Evolutionary conservation across 2,329 filamentous ascomycete genomes (phyloP).

Genomic region (Epichloe sp.): DNA sequence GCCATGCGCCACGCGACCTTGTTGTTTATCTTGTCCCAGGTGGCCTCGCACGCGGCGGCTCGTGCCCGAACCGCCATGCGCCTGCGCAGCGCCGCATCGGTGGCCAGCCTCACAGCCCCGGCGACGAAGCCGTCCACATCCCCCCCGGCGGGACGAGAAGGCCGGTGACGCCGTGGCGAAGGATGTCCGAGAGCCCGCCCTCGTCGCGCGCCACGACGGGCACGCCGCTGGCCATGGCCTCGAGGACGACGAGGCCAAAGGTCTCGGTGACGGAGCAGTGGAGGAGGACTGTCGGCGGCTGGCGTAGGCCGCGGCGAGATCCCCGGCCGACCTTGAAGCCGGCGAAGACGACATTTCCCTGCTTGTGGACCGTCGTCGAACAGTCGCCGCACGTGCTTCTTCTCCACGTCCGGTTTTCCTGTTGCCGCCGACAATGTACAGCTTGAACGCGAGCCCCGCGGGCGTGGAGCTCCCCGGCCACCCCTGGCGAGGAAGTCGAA

Average conservation of each 20-base stretch:
- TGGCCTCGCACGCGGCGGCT: too few relatives aligned
- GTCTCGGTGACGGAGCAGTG: slow-evolving; percentile 62
- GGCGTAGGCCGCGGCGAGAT: too few relatives aligned
- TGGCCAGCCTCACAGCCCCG: slow-evolving; percentile 39
- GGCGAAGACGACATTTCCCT: too few relatives aligned
- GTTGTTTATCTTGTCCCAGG: slow-evolving; percentile 59
- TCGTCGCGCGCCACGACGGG: slow-evolving; percentile 57
- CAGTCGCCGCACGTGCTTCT: too few relatives aligned
- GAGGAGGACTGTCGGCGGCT: slow-evolving; percentile 37
- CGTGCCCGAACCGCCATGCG: too few relatives aligned
- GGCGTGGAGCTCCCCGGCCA: too few relatives aligned
- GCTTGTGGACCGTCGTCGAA: too few relatives aligned
- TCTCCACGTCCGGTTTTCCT: too few relatives aligned
- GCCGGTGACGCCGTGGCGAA: slow-evolving; percentile 45
- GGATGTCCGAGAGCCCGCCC: slow-evolving; percentile 56
- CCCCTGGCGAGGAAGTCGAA: too few relatives aligned
- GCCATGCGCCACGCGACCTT: slow-evolving; percentile 53
- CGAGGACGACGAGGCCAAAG: slow-evolving; percentile 56
- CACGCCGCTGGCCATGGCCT: slow-evolving; percentile 58
- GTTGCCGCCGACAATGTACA: too few relatives aligned
- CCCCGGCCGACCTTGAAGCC: too few relatives aligned
- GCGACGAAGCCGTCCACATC: slow-evolving; percentile 46
- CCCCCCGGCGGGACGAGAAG: slow-evolving; percentile 45
- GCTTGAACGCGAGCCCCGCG: too few relatives aligned
- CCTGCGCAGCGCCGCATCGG: slow-evolving; percentile 11